Percentiles rank a stretch among this genome's conserved stretches.
Evolutionary conservation across 2,329 filamentous ascomycete genomes (phyloP).

Genomic region (Alternaria angustiovoidea): DNA sequence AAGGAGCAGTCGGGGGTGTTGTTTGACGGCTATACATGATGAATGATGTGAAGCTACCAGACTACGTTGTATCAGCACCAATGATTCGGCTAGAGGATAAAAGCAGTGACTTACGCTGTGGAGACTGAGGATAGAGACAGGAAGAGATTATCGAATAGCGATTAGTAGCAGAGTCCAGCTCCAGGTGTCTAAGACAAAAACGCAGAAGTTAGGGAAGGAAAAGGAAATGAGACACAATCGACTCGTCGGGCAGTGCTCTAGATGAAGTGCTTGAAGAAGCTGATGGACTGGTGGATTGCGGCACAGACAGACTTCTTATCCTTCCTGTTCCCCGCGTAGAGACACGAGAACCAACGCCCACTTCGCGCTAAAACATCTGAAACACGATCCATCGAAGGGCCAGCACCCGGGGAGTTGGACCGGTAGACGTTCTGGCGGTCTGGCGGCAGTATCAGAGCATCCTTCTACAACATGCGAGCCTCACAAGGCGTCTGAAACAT

Average conservation of each 20-base stretch:
- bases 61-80: slow-evolving; percentile 33
- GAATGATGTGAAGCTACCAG: slow-evolving; percentile 47
- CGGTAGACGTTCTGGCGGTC: slow-evolving; percentile 27
- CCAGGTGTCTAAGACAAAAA: slow-evolving; percentile 53
- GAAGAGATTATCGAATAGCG: slow-evolving; percentile 50
- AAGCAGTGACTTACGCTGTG: slow-evolving; percentile 44
- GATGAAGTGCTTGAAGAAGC: slow-evolving; percentile 34
- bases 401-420: slow-evolving; percentile 32
- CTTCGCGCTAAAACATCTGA: slow-evolving; percentile 50
- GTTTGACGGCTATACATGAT: slow-evolving; percentile 56
- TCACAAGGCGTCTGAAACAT: slow-evolving; percentile 49
- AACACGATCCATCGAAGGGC: slow-evolving; percentile 49
- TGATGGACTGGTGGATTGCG: slow-evolving; percentile 41
- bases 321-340: slow-evolving; percentile 34
- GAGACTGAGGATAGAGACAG: slow-evolving; percentile 24
- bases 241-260: slow-evolving; percentile 46
- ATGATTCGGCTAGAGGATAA: slow-evolving; percentile 4
- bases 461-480: slow-evolving; percentile 36
- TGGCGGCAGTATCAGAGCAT: slow-evolving; percentile 43
- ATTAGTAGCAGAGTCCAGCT: slow-evolving; percentile 56
- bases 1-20: slow-evolving; percentile 54
- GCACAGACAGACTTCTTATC: slow-evolving; percentile 52
- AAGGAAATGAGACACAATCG: slow-evolving; percentile 50
- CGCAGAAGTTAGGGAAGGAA: slow-evolving; percentile 31
- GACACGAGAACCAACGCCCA: slow-evolving; percentile 44